Base-by-base conservation (phyloP, 2,329 filamentous ascomycete genomes). In the Colletotrichum filicis region DNA sequence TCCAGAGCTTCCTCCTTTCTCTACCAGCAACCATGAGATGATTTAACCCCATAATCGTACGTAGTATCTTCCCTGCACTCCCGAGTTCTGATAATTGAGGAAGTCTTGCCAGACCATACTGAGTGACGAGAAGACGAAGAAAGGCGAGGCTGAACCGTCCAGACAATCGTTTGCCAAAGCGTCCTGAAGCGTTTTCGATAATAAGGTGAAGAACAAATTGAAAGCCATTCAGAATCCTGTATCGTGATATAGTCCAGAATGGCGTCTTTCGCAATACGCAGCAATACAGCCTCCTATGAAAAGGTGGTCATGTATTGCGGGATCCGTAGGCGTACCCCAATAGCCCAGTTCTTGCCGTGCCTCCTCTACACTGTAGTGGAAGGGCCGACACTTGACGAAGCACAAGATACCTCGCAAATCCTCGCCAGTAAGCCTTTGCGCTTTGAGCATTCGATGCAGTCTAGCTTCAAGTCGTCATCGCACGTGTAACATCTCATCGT, bases 151-250 rank as follows among this genome's bases (percentile, higher is more conserved):
- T 59, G 42, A 37, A 42, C 71, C 61, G 53, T 65, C 73, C 61
- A 66, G 57, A 64, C 46, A 59, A 66, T 71, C 56, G 71, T 55
- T 49, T 46, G 60, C 53, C 60, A 35, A 49, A 66, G 56, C 26
- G 57, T 61, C 16, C 58, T 42, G 69, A 46, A 65, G 63, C 30
- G 32, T 66, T 73, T 74, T 67, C 61, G 61, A 61, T 55, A 74
- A 62, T 55, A 63, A 56, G 68, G 77, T 74, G 75, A 79, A 79
- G 62, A 75, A 71, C 66, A 77, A 82, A 85, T 83, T 82, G 83
- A 84, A 84, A 83, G 84, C 83, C 84, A 83, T 85, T 82, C 85
- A 81, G 82, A 56, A 82, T 85, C 84, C 86, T 87, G 86, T 85
- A 86, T 80, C 81, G 82, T 84, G 83, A 85, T 82, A 79, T 85